Percentiles rank a stretch among this genome's conserved stretches.
Evolutionary conservation across 2,329 filamentous ascomycete genomes (phyloP).

Genomic region (Exophiala lecanii-corni): DNA sequence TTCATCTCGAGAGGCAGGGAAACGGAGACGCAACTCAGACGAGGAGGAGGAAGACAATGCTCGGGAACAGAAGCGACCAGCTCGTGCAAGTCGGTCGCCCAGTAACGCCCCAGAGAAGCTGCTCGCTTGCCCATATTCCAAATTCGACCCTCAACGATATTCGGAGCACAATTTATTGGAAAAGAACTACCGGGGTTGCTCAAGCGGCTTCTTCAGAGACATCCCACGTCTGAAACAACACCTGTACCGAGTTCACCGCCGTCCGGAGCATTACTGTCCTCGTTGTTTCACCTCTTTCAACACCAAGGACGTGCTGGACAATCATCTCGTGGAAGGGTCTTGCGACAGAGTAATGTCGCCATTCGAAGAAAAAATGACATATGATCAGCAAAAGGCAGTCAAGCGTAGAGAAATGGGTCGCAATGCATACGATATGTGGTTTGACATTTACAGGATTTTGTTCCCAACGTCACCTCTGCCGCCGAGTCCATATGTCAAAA

Average conservation of each 20-base stretch:
- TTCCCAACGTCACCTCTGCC: constrained; percentile 14
- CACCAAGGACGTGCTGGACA: not conserved
- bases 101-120: too few relatives aligned
- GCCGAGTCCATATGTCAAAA: constrained; percentile 11
- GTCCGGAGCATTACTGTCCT: constrained; percentile 6
- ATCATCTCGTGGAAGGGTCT: constrained; percentile 1
- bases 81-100: too few relatives aligned
- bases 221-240: constrained; percentile 14
- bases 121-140: constrained; percentile 33
- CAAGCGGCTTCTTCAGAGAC: constrained; percentile 2
- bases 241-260: constrained; percentile 9
- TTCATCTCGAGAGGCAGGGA: too few relatives aligned
- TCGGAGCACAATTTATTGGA: constrained; percentile 8
- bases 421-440: constrained; percentile 8
- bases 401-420: constrained; percentile 8
- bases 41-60: too few relatives aligned
- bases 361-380: constrained; percentile 16
- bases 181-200: constrained; percentile 9
- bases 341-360: not conserved
- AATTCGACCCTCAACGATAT: constrained; percentile 10
- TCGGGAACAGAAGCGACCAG: too few relatives aligned
- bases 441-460: constrained; percentile 14
- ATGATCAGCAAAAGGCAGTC: constrained; percentile 12
- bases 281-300: constrained; percentile 8
- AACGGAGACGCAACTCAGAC: too few relatives aligned